These are phyloP conservation scores for Oryza meridionalis DNA, from an alignment of 176 grass and related monocot genomes.

Conservation along the genomic window DNA sequence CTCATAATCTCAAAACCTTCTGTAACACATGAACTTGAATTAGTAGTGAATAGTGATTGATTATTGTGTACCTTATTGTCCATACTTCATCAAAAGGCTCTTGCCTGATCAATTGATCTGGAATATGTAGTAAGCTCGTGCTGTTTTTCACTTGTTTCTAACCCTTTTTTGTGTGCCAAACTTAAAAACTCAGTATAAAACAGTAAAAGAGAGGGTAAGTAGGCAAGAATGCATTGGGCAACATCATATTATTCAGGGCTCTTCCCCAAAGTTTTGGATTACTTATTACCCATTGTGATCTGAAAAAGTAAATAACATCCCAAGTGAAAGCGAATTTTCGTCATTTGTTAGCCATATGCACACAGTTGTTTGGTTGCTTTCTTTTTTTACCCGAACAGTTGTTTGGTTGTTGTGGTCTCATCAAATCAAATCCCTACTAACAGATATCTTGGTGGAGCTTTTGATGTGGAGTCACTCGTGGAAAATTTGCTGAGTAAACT, in stretches of 20 bases:
- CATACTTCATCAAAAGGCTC: background rate
- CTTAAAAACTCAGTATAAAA: too few relatives aligned
- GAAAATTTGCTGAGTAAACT: constrained; percentile 90
- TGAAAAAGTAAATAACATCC: background rate
- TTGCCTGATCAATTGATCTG: background rate
- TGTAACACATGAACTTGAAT: background rate
- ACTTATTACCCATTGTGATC: background rate
- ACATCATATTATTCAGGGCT: background rate
- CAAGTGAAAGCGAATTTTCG: background rate
- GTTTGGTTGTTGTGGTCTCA: constrained; percentile 7
- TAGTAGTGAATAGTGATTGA: background rate
- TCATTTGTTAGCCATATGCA: background rate
- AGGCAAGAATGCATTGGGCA: background rate
- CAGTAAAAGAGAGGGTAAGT: too few relatives aligned
- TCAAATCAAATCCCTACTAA: constrained; percentile 34
- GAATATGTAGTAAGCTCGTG: background rate
- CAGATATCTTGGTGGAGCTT: constrained; percentile 95
- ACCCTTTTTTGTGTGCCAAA: too few relatives aligned
- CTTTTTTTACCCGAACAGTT: background rate
- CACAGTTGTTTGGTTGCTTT: constrained; percentile 7
- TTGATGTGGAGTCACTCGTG: constrained; percentile 94
- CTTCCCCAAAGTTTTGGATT: background rate
- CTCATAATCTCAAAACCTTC: background rate
- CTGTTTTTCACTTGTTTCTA: too few relatives aligned
- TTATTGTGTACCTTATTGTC: background rate